Evolutionary conservation across 1,139 yeast species (phyloP), one percentile per base, ranked within the genome.

Genomic region (Candida sp.): DNA sequence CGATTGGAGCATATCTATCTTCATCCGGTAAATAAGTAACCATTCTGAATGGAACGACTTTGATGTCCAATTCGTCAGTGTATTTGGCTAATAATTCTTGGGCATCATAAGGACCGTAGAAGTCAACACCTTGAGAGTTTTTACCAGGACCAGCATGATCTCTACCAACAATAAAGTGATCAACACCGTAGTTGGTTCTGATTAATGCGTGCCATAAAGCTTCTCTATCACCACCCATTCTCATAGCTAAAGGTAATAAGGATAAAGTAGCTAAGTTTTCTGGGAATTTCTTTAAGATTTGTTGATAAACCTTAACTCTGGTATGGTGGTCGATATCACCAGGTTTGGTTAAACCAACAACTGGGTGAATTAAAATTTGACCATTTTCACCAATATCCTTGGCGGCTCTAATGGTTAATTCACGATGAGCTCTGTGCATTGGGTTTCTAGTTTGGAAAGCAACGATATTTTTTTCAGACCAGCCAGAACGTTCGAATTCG

Each of bases 211-310:
- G 98, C 98, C 98, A 91, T 43, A 91, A 86, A 30, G 98, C 98
- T 72, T 91, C 98, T 66, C 97, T 84, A 66, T 93, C 97, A 66
- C 98, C 98, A 49, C 95, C 97, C 98, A 91, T 91, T 77, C 98
- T 84, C 98, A 91, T 91, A 40, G 98, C 98, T 57, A 91, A 76
- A 15, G 98, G 98, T 60, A 91, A 75, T 52, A 91, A 74, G 9
- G 97, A 85, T 51, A 91, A 75, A 52, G 88, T 81, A 9, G 97
- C 98, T 78, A 91, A 84, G 45, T 97, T 97, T 49, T 84, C 86
- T 45, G 98, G 98, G 68, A 87, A 91, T 60, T 93, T 85, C 66
- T 90, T 87, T 65, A 91, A 80, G 56, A 91, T 83, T 56, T 93
- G 95, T 68, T 87, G 88, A 74, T 91, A 91, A 7, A 91, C 98